Evolutionary conservation across 768 basidiomycete species (phyloP), one percentile per base, ranked within the genome.

Genomic region (Tylopilus plumbeoviolaceoides): DNA sequence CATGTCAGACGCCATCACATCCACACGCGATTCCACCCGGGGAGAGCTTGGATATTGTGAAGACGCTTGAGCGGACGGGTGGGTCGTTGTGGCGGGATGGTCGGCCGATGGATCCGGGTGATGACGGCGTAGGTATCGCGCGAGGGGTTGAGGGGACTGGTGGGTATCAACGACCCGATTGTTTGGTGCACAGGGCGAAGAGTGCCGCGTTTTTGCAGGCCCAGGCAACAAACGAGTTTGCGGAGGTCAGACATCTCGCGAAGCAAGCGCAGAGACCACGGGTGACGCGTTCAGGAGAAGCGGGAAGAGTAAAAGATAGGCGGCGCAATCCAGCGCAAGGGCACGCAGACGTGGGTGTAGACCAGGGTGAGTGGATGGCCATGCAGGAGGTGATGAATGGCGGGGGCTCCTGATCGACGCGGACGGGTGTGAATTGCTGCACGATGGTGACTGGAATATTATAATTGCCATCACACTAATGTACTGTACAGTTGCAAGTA

Each of bases 1-100:
- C 91, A 0, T 99, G 95, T 60, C 81, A 91, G 31, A 99, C 97
- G 8, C 95, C 95, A 0, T 95, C 91, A 7, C 91, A 98, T 56
- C 89, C 90, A 17, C 66, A 65, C 18, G 79, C 87, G 0, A 92
- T 98, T 51, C 80, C 89, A 0, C 79, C 91, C 0, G 97, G 95
- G n/a, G 89, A 97, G 71, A 87, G 84, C 46, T 65, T 97, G 55
- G 81, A 85, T 64, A 94, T 99, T 56, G 58, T 63, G 10, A 60
- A 76, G 38, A 72, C 89, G 12, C 73, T 98, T 28, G 73, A 72
- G 25, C 81, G 79, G 67, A 95, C 92, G 42, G 81, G 82, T 3
- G 91, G 87, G 12, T 82, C 87, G 17, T 69, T 92, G 11, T 76
- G 77, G 75, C 72, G 71, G 15, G 80, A 85, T 50, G 83, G 84